Evolutionary conservation across 169 alveolate species (phyloP), one percentile per base, ranked within the genome.

Genomic region (Babesia ovis): DNA sequence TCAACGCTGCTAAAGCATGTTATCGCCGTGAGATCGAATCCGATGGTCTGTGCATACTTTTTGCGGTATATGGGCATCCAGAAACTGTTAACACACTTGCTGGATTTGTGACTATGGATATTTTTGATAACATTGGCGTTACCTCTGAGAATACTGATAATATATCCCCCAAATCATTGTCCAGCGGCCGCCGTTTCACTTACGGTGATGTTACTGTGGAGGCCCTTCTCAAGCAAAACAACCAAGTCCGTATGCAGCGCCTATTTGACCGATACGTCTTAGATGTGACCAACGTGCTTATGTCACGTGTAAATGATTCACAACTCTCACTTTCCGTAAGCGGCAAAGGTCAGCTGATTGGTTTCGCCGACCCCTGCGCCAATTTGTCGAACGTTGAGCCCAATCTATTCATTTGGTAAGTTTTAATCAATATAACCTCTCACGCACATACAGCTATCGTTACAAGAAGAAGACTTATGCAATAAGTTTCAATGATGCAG

Each of bases 21-120:
- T 61, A 50, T 53, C 51, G 29, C 18, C 42, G 45, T 11, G 89
- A 81, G 59, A 32, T 25, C 18, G 89, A 60, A 9, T 27, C 39
- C 41, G 70, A 72, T 16, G 89, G 89, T 29, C 51, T 81, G 22
- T 31, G 59, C 50, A 54, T 81, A 18, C 43, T 71, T 14, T 71
- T 71, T 27, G 89, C 89, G 22, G 66, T 81, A 20, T 81, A 81
- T 45, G 89, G 89, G 37, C 89, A 81, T 43, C 89, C 89, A 9
- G 74, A 34, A 23, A 55, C 61, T 23, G 22, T 81, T 20, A 43
- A n/a, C 48, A 66, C 53, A 60, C 48, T 41, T 5, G 45, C n/a
- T 18, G 54, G 48, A 27, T 51, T 68, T 39, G 46, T 74, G 58
- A 32, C 50, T 3, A 51, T 74, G 59, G 72, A 62, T 73, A 14